Conservation (phyloP, 345 rosid species). For the Atalantia buxifolia region DNA sequence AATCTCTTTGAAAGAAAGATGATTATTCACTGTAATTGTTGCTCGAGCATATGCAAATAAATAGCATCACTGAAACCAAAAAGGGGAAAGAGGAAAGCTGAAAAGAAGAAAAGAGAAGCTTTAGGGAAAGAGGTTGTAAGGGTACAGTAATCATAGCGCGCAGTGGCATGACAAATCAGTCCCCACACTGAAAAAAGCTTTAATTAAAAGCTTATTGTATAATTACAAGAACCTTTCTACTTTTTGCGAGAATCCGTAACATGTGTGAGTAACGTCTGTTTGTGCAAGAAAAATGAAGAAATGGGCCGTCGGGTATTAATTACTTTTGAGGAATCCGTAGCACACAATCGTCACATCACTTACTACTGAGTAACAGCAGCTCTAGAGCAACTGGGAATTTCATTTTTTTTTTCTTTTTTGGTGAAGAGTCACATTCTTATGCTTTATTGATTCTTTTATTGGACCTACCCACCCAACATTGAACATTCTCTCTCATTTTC, state of each 20-base stretch:
- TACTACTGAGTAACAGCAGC: neutral
- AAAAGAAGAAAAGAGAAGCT: conserved; percentile 7
- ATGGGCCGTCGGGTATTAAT: neutral
- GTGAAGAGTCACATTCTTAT: conserved; percentile 5
- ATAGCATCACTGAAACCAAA: neutral
- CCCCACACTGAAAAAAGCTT: conserved; percentile 9
- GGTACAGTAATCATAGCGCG: conserved; percentile 15
- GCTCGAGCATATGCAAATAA: neutral
- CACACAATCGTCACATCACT: neutral
- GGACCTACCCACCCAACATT: conserved; percentile 8
- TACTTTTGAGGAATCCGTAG: neutral
- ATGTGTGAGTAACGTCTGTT: neutral
- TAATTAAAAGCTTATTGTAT: no score
- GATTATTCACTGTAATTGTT: neutral
- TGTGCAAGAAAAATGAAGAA: neutral
- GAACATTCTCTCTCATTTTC: neutral
- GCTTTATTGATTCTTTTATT: neutral
- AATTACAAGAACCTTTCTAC: neutral
- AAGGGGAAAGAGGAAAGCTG: neutral
- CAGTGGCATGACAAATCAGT: conserved; percentile 8
- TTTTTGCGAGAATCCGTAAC: conserved; percentile 8
- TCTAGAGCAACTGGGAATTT: no score
- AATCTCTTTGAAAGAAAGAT: no score
- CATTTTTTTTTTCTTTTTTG: neutral
- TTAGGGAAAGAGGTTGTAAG: neutral